Percentiles rank a stretch among this genome's conserved stretches.
Evolutionary conservation across 805 yeast species (phyloP).

Genomic region (Yarrowia deformans): DNA sequence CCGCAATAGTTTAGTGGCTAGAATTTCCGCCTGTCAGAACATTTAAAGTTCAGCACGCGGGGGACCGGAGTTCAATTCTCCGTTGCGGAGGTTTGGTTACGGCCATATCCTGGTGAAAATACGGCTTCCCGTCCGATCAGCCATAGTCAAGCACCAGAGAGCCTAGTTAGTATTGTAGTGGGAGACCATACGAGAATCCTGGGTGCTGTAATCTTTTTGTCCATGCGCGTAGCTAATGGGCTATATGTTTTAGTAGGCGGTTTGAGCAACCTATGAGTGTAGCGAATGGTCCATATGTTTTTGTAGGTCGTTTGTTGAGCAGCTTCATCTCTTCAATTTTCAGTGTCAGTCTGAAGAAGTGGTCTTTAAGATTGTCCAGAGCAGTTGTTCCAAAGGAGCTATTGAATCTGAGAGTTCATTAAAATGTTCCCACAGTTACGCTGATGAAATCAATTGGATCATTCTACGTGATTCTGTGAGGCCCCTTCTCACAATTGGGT

Average conservation of each 20-base stretch:
- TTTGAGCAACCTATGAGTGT: no score
- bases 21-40: conserved; percentile 52
- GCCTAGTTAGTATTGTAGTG: conserved; percentile 34
- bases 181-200: conserved; percentile 36
- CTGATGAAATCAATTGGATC: no score
- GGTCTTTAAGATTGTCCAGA: no score
- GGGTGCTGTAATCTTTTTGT: conserved; percentile 31
- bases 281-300: no score
- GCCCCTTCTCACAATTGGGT: no score
- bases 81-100: conserved; percentile 34
- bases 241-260: neutral
- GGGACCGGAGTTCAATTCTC: conserved; percentile 37
- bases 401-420: no score
- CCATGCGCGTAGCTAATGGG: neutral
- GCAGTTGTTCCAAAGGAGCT: no score
- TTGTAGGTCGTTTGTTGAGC: no score
- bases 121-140: conserved; percentile 37
- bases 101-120: conserved; percentile 34
- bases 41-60: conserved; percentile 32
- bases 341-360: no score
- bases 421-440: no score
- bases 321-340: no score
- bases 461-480: no score
- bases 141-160: conserved; percentile 35
- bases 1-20: conserved; percentile 52